These are phyloP conservation scores for Colletotrichum liriopes DNA, from an alignment of 2,329 filamentous ascomycete species.

Conservation along the genomic window DNA sequence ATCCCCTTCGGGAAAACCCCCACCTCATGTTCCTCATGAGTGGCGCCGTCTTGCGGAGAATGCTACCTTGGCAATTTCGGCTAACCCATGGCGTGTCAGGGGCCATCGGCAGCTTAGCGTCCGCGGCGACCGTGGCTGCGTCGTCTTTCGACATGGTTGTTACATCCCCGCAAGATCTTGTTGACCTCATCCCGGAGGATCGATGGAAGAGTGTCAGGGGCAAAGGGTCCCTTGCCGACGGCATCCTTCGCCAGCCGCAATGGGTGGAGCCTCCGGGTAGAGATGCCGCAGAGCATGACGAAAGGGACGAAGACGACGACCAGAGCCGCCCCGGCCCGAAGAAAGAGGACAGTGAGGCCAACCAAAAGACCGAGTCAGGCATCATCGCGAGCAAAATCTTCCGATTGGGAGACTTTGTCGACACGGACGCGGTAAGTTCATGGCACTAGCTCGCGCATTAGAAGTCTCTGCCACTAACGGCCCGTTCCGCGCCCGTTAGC, in stretches of 20 bases:
- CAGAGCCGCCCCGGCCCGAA: background rate
- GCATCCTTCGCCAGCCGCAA: conserved; percentile 6
- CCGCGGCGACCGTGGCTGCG: conserved; percentile 63
- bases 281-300: background rate
- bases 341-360: background rate
- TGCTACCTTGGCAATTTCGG: too few species aligned
- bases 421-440: conserved; percentile 43
- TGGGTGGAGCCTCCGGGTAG: conserved; percentile 29
- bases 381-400: conserved; percentile 42
- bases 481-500: conserved; percentile 45
- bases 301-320: background rate
- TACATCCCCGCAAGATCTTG: conserved; percentile 53
- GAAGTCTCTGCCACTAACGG: background rate
- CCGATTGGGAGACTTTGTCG: conserved; percentile 44
- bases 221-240: conserved; percentile 42
- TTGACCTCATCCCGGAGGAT: conserved; percentile 47
- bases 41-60: too few species aligned
- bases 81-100: background rate
- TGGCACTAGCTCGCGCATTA: background rate
- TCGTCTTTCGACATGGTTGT: conserved; percentile 62
- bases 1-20: too few species aligned
- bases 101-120: conserved; percentile 59
- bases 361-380: background rate
- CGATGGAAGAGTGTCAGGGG: conserved; percentile 44
- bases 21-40: too few species aligned